phyloP scores from a whole-genome alignment of 306 rosid genomes.

The Pueraria montana region DNA sequence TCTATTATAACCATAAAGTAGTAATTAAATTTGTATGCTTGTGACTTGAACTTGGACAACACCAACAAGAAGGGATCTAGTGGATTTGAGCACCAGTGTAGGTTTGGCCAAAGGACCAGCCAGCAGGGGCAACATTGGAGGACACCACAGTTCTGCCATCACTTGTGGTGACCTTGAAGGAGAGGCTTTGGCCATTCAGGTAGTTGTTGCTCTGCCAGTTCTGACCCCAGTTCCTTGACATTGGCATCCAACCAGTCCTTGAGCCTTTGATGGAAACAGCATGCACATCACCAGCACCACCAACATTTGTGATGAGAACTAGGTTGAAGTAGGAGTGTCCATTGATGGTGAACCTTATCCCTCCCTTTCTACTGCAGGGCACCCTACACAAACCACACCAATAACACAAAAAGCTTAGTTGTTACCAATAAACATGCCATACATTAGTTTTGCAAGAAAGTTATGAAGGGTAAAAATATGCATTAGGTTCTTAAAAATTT shows the following conservation, averaged over 20 bases:
- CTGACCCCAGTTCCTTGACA: conserved; percentile 99
- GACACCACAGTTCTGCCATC: conserved; percentile 80
- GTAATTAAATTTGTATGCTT: background rate
- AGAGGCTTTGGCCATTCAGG: conserved; percentile 90
- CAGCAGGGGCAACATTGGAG: conserved; percentile 74
- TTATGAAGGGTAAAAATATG: background rate
- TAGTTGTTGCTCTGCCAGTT: conserved; percentile 94
- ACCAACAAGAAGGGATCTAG: too few relatives aligned
- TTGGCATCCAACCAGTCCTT: conserved; percentile 78
- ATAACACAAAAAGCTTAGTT: background rate
- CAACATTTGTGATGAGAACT: conserved; percentile 92
- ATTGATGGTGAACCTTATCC: conserved; percentile 89
- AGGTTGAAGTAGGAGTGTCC: conserved; percentile 97
- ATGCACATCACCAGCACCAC: conserved; percentile 96
- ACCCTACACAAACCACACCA: conserved; percentile 65
- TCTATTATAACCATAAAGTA: background rate
- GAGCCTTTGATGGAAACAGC: conserved; percentile 81
- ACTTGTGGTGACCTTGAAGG: conserved; percentile 90
- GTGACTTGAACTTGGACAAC: background rate
- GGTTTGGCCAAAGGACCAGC: conserved; percentile 98
- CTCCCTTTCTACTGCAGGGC: conserved; percentile 85
- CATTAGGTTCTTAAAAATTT: too few relatives aligned
- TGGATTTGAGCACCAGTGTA: conserved; percentile 82
- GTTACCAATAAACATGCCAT: background rate
- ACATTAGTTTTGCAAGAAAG: background rate